Base-by-base conservation (phyloP, 345 rosid species). In the Microthlaspi erraticum region DNA sequence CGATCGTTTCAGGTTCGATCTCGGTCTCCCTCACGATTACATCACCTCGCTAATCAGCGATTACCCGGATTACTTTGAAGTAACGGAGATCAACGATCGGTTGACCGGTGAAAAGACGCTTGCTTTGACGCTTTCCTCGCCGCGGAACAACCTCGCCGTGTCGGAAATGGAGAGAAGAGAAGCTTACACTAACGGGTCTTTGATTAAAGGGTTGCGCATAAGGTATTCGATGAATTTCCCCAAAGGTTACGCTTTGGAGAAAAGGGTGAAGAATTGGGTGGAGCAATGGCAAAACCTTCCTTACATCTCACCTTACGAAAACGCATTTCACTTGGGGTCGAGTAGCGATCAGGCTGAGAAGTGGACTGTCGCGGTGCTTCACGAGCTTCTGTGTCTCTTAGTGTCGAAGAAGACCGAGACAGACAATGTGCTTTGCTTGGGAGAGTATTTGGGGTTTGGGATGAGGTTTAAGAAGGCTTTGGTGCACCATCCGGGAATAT, bases 401-500 rank as follows among this genome's bases (percentile, higher is more conserved):
- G 86, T 87, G 32, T 82, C 90, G 0, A 93, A 90, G 86, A 93
- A 87, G 89, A 90, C 90, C 0, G 93, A 90, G 75, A 79, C 76
- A 38, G 83, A 81, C 18, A 93, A 88, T 76, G 16, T 93, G 81
- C 36, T 85, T 48, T 71, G 74, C 34, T 72, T 90, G 55, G 95
- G 97, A 46, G 85, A 89, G 42, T 82, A 83, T 77, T 58, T 93
- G 38, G 97, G 92, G 12, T 81, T 88, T 4, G 87, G 83, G 60
- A 59, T 39, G 1, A 85, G 87, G 70, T 86, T 93, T 36, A 83
- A 70, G 73, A 88, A 82, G 83, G 88, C 82, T 29, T 61, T 90
- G 80, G 73, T 73, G 73, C 96, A 83, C 66, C 95, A 90, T 73
- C 97, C 92, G 0, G 97, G 98, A 64, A 88, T 93, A 5, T 93